Conservation (phyloP, 148 eudicot species). For the Rhododendron ovatum region DNA sequence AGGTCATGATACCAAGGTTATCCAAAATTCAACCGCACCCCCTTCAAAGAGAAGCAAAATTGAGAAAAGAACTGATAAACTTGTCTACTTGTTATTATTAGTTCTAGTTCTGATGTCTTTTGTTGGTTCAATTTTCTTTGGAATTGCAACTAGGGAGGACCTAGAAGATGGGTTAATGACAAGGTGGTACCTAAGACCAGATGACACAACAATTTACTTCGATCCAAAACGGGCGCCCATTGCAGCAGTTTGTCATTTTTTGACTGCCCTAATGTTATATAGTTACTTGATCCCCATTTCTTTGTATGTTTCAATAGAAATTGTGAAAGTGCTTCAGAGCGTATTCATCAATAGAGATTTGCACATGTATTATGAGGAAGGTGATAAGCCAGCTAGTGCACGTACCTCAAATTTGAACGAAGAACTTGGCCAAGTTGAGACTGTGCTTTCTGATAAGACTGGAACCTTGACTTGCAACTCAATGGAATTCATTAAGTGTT, state of each 20-base stretch:
- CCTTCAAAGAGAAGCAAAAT: constrained; percentile 75
- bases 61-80: constrained; percentile 53
- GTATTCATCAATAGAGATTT: constrained; percentile 50
- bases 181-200: constrained; percentile 64
- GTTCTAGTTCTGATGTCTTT: constrained; percentile 34
- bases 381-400: constrained; percentile 57
- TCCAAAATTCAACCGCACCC: constrained; percentile 55
- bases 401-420: constrained; percentile 82
- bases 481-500: constrained; percentile 79
- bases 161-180: constrained; percentile 38
- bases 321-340: constrained; percentile 60
- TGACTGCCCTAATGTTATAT: constrained; percentile 58
- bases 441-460: constrained; percentile 65
- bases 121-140: constrained; percentile 50
- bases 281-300: constrained; percentile 65
- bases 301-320: constrained; percentile 60
- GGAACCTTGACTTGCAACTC: constrained; percentile 76
- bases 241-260: constrained; percentile 46
- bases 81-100: constrained; percentile 47
- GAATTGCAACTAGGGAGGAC: constrained; percentile 38
- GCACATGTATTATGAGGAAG: constrained; percentile 58
- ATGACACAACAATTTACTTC: constrained; percentile 36
- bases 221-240: constrained; percentile 37
- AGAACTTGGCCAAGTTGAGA: constrained; percentile 71
- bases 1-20: constrained; percentile 62